Evolutionary conservation across 73 alveolate species (phyloP).

Genomic region (Effrenium voratum): DNA sequence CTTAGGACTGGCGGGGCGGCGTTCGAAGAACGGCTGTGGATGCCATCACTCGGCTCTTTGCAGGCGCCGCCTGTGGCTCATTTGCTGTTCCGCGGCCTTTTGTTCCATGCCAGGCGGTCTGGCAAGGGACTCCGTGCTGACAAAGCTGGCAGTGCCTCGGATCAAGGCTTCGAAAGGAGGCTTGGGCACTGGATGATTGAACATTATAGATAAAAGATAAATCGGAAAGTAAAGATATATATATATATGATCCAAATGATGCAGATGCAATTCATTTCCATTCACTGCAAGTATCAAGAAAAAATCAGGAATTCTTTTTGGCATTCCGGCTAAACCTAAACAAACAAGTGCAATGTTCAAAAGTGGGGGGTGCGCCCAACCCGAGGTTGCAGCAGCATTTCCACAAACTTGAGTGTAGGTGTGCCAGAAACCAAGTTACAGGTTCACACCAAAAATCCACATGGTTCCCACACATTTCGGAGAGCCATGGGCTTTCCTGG

Average conservation of each 20-base stretch:
- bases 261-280: not conserved
- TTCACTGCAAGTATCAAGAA: not conserved
- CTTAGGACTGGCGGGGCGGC: slow-evolving; percentile 88
- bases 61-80: not conserved
- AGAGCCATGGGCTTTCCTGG: too few relatives aligned
- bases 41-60: slow-evolving; percentile 73
- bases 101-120: slow-evolving; percentile 2
- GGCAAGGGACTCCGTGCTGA: slow-evolving; percentile 32
- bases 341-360: too few relatives aligned
- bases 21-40: slow-evolving; percentile 81
- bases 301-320: not conserved
- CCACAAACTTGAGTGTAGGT: too few relatives aligned
- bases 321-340: not conserved
- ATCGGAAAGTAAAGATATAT: not conserved
- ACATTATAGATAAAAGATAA: not conserved
- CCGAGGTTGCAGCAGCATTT: too few relatives aligned
- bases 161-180: not conserved
- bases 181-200: not conserved
- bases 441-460: too few relatives aligned
- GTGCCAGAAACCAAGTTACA: too few relatives aligned
- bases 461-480: too few relatives aligned
- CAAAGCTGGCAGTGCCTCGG: slow-evolving; percentile 32
- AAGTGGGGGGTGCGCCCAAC: too few relatives aligned
- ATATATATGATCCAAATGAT: not conserved
- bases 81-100: not conserved